These are phyloP conservation scores for Nepenthes alata DNA, from an alignment of 179 eudicot genomes.

Conservation along the genomic window DNA sequence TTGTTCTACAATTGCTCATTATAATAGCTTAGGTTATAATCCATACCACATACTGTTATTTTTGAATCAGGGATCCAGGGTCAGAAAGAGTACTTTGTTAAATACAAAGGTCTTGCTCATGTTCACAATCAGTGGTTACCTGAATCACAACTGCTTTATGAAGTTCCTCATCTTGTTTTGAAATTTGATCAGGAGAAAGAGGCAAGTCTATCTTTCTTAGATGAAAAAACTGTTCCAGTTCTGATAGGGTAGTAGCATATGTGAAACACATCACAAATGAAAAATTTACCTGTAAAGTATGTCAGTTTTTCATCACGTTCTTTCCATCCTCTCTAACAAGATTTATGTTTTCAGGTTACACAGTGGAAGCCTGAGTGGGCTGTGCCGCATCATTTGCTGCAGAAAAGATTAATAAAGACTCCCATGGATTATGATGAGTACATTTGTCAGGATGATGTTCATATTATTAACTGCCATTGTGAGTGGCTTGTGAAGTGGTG, in stretches of 20 bases:
- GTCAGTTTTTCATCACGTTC: not conserved
- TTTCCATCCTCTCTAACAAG: constrained; percentile 4
- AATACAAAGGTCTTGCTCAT: constrained; percentile 81
- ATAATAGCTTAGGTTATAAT: not conserved
- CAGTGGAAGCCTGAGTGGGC: constrained; percentile 66
- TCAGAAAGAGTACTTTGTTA: constrained; percentile 60
- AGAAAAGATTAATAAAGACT: constrained; percentile 36
- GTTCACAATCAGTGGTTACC: constrained; percentile 63
- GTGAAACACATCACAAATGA: not conserved
- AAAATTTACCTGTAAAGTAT: not conserved
- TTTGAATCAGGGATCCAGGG: constrained; percentile 26
- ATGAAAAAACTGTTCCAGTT: not conserved
- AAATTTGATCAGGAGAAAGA: constrained; percentile 22
- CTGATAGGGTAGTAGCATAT: not conserved
- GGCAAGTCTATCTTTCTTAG: constrained; percentile 20
- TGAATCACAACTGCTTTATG: constrained; percentile 41
- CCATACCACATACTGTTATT: not conserved
- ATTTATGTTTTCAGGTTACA: constrained; percentile 22
- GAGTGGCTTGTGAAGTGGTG: constrained; percentile 91
- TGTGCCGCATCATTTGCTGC: constrained; percentile 53
- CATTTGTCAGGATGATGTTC: constrained; percentile 11
- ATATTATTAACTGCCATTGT: constrained; percentile 19
- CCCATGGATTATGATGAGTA: constrained; percentile 12
- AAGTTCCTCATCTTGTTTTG: constrained; percentile 35
- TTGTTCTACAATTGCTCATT: not conserved